Evolutionary conservation across 179 eudicot species (phyloP).

Genomic region (Drosera spatulata): DNA sequence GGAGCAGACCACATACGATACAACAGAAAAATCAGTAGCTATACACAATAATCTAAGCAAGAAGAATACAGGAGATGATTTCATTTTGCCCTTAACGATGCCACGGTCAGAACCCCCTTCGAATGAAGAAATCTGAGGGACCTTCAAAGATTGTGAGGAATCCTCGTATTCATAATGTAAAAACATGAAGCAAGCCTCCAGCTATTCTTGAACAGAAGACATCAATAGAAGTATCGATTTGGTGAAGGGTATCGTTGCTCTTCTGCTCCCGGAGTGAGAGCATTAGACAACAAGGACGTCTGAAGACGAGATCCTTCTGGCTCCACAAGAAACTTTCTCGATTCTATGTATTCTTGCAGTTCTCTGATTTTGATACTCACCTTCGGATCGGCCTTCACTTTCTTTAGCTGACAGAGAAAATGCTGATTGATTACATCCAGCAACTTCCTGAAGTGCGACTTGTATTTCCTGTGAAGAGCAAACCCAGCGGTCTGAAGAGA

Average conservation of each 20-base stretch:
- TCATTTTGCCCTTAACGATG: too few relatives aligned
- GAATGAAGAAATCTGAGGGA: too few relatives aligned
- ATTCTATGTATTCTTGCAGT: slow-evolving; percentile 45
- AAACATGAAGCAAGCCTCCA: too few relatives aligned
- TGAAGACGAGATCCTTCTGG: slow-evolving; percentile 65
- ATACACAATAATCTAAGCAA: too few relatives aligned
- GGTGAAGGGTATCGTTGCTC: slow-evolving; percentile 12
- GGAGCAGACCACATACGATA: too few relatives aligned
- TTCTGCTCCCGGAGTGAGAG: slow-evolving; percentile 10
- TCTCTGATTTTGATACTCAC: slow-evolving; percentile 21
- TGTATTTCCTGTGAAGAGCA: slow-evolving; percentile 55
- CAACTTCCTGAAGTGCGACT: slow-evolving; percentile 62
- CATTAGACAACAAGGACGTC: slow-evolving; percentile 21
- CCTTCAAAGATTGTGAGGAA: too few relatives aligned
- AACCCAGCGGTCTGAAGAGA: slow-evolving; percentile 77
- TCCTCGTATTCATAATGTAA: too few relatives aligned
- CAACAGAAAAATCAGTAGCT: too few relatives aligned
- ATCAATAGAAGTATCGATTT: slow-evolving; percentile 1
- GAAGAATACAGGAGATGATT: too few relatives aligned
- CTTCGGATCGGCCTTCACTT: slow-evolving; percentile 21
- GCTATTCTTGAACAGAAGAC: not conserved
- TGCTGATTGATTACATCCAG: slow-evolving; percentile 35
- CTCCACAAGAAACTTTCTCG: slow-evolving; percentile 38
- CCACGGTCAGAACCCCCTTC: too few relatives aligned
- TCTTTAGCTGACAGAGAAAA: slow-evolving; percentile 37